Evolutionary conservation across 2,329 filamentous ascomycete genomes (phyloP), one percentile per base, ranked within the genome.

Genomic region (Ophiostoma angusticollis): DNA sequence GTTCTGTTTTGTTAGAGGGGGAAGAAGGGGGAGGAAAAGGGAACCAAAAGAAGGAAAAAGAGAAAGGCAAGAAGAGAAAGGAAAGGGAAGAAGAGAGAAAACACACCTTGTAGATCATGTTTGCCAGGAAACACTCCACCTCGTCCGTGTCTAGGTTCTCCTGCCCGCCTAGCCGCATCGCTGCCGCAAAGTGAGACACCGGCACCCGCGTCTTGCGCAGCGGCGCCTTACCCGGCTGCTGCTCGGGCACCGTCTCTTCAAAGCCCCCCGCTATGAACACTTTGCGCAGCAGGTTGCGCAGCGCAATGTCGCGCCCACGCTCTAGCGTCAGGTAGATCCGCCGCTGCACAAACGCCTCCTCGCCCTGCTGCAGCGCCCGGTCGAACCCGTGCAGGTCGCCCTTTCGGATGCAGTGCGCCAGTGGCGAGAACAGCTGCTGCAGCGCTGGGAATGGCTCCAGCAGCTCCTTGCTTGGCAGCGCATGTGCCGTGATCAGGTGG

Each of bases 311-410:
- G 35, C 91, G 80, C 11, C 85, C 84, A 31, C 91, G 76, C 56
- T 98, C 91, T 0, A 98, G 70, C 0, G 91, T 95, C 17, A 98
- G 72, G 58, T 96, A 98, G 50, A 98, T 93, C 31, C 89, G 81
- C 22, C 82, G 76, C 57, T 83, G 89, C 47, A 96, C 86, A 50
- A 96, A 94, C 49, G 91, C 84, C n/a, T 86, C 78, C 59, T 96
- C 87, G 19, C 83, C 81, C 7, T 78, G 74, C 35, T 79, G 71
- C 21, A 98, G 70, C 2, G 87, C 86, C 14, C 74, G 62, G 51
- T 95, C 87, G 52, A 96, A 96, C 9, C 77, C 81, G 37, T 77
- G 71, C 9, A 98, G 72, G 50, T 95, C 80, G 22, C 86, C 89
- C 41, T 67, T 72, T 50, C 81, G 83, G 56, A 98, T 93, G 55